Evolutionary conservation across 1,284 basidiomycete species (phyloP).

Genomic region (Lentinula novae-zelandiae): DNA sequence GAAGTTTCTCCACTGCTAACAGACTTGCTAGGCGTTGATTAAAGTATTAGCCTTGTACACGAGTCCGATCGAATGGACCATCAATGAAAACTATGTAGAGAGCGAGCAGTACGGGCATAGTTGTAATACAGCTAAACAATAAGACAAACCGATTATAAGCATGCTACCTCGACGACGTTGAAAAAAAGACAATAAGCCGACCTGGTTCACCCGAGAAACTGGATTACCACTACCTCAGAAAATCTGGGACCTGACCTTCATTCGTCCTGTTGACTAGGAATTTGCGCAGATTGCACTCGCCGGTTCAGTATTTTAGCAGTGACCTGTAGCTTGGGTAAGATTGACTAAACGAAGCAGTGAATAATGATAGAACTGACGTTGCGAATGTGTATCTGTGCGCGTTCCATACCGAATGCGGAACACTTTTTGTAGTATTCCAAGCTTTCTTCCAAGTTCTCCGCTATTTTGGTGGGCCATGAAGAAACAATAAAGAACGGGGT

Average conservation of each 20-base stretch:
- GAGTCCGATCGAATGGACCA: neutral
- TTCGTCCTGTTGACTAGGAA: constrained; percentile 33
- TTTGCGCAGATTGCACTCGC: constrained; percentile 49
- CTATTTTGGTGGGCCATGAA: constrained; percentile 38
- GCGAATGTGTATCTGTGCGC: constrained; percentile 81
- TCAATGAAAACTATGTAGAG: neutral
- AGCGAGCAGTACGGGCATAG: constrained; percentile 1
- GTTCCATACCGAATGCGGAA: constrained; percentile 76
- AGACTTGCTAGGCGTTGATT: constrained; percentile 4
- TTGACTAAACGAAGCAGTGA: constrained; percentile 7
- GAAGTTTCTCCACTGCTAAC: neutral
- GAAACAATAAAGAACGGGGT: constrained; percentile 27
- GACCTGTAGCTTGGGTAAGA: constrained; percentile 41
- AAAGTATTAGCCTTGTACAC: neutral
- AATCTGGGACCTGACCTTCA: neutral
- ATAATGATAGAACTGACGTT: constrained; percentile 63
- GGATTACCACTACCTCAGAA: neutral
- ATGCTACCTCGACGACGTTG: neutral
- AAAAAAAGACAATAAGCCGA: constrained; percentile 12
- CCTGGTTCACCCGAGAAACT: neutral
- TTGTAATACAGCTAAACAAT: neutral
- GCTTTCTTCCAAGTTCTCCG: constrained; percentile 78
- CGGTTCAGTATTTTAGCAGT: constrained; percentile 79
- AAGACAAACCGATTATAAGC: constrained; percentile 2
- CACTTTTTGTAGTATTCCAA: constrained; percentile 79